phyloP scores from a whole-genome alignment of 176 grass and related monocot species.

The Calamus simplicifolius region DNA sequence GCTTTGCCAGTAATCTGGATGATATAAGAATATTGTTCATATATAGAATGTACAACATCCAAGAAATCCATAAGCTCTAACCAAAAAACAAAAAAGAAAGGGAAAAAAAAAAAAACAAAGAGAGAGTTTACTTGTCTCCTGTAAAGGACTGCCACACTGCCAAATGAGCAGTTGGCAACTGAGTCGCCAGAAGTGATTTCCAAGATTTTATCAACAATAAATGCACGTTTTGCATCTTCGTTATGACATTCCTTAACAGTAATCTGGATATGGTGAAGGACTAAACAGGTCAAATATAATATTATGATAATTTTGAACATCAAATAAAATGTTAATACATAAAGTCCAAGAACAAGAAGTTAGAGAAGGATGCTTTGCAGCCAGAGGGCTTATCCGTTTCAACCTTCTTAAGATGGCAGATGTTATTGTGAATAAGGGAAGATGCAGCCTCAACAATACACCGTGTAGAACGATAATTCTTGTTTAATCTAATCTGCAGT shows the following conservation, averaged over 20 bases:
- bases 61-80: too few relatives aligned
- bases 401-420: slow-evolving; percentile 43
- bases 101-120: neutral
- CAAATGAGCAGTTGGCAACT: slow-evolving; percentile 37
- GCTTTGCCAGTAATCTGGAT: slow-evolving; percentile 83
- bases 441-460: slow-evolving; percentile 92
- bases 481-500: slow-evolving; percentile 79
- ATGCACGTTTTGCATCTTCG: slow-evolving; percentile 91
- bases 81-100: too few relatives aligned
- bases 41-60: too few relatives aligned
- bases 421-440: slow-evolving; percentile 82
- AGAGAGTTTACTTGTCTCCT: slow-evolving; percentile 61
- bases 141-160: slow-evolving; percentile 78
- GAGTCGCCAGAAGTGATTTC: slow-evolving; percentile 53
- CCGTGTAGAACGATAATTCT: slow-evolving; percentile 83
- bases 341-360: neutral
- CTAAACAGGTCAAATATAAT: neutral
- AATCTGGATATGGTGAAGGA: slow-evolving; percentile 44
- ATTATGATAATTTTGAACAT: too few relatives aligned
- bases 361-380: slow-evolving; percentile 56
- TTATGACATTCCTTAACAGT: slow-evolving; percentile 82
- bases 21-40: slow-evolving; percentile 14
- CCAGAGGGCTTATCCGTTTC: slow-evolving; percentile 85
- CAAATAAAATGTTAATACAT: too few relatives aligned
- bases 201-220: slow-evolving; percentile 95